Evolutionary conservation across 1,284 basidiomycete species (phyloP).

Genomic region (Microbotryomycetes sp.): DNA sequence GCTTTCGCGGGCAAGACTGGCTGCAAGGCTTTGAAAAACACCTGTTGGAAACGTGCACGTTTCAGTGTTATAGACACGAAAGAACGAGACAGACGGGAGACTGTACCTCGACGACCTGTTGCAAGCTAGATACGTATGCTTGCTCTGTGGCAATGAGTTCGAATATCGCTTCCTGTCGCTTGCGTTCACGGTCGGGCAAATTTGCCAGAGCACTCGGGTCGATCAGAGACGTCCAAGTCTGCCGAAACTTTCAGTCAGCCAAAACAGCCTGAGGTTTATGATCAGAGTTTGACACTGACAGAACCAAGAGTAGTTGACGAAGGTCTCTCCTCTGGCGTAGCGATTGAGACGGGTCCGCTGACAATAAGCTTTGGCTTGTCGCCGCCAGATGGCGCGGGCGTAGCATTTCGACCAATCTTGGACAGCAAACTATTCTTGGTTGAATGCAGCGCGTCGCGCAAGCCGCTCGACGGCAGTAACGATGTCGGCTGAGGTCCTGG

Average conservation of each 20-base stretch:
- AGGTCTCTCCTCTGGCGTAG: constrained; percentile 45
- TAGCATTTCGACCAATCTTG: constrained; percentile 17
- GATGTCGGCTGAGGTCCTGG: too few relatives aligned
- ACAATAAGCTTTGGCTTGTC: constrained; percentile 36
- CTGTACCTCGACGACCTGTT: constrained; percentile 75
- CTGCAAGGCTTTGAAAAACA: constrained; percentile 76
- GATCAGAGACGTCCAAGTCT: constrained; percentile 87
- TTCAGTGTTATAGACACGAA: not conserved
- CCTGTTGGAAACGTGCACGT: constrained; percentile 40
- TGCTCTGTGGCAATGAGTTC: constrained; percentile 83
- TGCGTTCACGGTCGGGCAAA: constrained; percentile 64
- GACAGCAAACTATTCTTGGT: not conserved
- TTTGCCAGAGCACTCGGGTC: constrained; percentile 70
- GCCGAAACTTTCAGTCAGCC: constrained; percentile 20
- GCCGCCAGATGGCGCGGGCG: constrained; percentile 33
- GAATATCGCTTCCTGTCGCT: constrained; percentile 83
- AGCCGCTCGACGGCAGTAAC: not conserved
- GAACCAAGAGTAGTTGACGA: constrained; percentile 52
- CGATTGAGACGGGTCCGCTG: constrained; percentile 41
- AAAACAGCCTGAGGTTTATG: not conserved
- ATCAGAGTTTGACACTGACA: constrained; percentile 48
- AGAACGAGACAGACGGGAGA: not conserved
- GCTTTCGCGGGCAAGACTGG: constrained; percentile 68
- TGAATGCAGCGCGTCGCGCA: not conserved
- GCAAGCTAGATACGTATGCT: constrained; percentile 79